Percentiles rank a stretch among this genome's conserved stretches.
Evolutionary conservation across 1,139 yeast genomes (phyloP).

Genomic region (Candida buenavistaensis): DNA sequence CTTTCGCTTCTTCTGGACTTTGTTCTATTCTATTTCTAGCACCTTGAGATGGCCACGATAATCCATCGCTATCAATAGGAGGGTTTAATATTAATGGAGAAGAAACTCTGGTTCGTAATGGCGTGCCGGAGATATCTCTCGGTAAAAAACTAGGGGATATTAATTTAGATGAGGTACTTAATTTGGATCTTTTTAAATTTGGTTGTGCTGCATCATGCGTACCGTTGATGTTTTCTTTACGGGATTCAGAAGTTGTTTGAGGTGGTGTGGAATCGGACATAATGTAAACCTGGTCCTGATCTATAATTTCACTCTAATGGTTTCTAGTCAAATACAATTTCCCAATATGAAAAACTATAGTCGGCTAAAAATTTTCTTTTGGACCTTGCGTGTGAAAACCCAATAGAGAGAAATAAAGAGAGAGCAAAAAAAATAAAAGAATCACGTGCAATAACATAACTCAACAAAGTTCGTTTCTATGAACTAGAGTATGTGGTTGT

Average conservation of each 20-base stretch:
- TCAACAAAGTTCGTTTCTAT: too few relatives aligned
- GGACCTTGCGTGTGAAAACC: too few relatives aligned
- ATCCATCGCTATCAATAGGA: constrained; percentile 86
- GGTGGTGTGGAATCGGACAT: too few relatives aligned
- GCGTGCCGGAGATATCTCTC: constrained; percentile 26
- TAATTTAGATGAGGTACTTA: constrained; percentile 12
- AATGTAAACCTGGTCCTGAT: too few relatives aligned
- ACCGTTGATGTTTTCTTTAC: constrained; percentile 2
- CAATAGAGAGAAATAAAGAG: too few relatives aligned
- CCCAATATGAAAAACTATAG: too few relatives aligned
- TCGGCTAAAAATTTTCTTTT: too few relatives aligned
- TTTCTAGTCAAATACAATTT: background rate
- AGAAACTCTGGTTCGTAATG: constrained; percentile 75
- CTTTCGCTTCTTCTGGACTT: constrained; percentile 57
- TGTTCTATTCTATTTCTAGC: constrained; percentile 74
- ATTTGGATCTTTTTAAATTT: constrained; percentile 23
- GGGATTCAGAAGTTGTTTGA: background rate
- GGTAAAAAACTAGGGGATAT: constrained; percentile 1
- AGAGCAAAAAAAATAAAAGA: too few relatives aligned
- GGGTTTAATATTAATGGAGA: constrained; percentile 82
- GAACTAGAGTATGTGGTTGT: too few relatives aligned
- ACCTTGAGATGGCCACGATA: constrained; percentile 94
- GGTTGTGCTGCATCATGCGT: constrained; percentile 20
- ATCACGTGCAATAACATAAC: too few relatives aligned
- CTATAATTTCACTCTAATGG: background rate